Evolutionary conservation across 2,329 filamentous ascomycete species (phyloP).

Genomic region (Talaromyces sp.): DNA sequence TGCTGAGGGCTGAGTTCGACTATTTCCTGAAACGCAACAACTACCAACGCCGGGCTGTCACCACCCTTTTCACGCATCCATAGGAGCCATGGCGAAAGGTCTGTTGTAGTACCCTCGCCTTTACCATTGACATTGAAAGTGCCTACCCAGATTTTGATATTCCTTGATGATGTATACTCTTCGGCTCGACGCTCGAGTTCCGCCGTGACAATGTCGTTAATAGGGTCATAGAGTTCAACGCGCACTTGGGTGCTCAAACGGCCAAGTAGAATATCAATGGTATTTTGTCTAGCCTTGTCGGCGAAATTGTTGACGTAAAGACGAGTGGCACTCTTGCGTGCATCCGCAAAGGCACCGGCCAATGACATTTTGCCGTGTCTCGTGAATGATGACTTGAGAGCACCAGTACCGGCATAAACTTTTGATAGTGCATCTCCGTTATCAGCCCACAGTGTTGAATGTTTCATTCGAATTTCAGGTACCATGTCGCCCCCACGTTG

Average conservation of each 20-base stretch:
- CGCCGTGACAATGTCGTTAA: slow-evolving; percentile 81
- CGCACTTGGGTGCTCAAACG: slow-evolving; percentile 76
- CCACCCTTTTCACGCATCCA: slow-evolving; percentile 53
- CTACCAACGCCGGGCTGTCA: slow-evolving; percentile 76
- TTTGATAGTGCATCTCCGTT: slow-evolving; percentile 91
- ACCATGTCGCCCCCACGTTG: slow-evolving; percentile 67
- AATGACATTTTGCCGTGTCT: slow-evolving; percentile 93
- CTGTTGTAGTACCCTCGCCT: slow-evolving; percentile 70
- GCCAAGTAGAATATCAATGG: slow-evolving; percentile 88
- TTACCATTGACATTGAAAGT: slow-evolving; percentile 95
- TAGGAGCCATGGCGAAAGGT: slow-evolving; percentile 83
- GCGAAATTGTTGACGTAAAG: slow-evolving; percentile 98
- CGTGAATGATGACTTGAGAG: slow-evolving; percentile 92
- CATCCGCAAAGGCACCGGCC: slow-evolving; percentile 89
- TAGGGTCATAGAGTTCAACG: slow-evolving; percentile 86
- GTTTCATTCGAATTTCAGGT: slow-evolving; percentile 84
- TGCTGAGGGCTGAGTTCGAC: slow-evolving; percentile 97
- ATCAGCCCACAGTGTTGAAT: slow-evolving; percentile 93
- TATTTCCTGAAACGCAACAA: slow-evolving; percentile 94
- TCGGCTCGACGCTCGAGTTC: slow-evolving; percentile 64
- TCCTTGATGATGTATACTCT: slow-evolving; percentile 72
- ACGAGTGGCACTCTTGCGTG: slow-evolving; percentile 86
- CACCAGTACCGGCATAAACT: slow-evolving; percentile 95
- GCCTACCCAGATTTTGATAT: slow-evolving; percentile 77
- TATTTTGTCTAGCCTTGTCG: slow-evolving; percentile 87